These are phyloP conservation scores for Phenoliferia sp. DNA, from an alignment of 1,284 basidiomycete genomes.

Conservation along the genomic window DNA sequence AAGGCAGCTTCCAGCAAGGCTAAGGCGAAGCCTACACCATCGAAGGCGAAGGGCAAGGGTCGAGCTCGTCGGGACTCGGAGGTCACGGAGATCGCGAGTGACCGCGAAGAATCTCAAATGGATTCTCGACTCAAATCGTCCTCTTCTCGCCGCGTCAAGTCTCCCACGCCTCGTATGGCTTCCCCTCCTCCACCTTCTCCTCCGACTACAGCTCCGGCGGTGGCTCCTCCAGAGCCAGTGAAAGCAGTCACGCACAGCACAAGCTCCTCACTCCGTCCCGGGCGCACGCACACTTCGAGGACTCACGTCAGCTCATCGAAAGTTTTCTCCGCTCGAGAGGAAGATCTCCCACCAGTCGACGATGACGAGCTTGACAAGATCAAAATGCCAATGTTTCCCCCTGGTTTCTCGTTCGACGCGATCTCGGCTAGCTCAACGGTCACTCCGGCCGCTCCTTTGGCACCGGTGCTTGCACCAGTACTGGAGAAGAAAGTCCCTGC, in stretches of 20 bases:
- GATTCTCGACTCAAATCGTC: not conserved
- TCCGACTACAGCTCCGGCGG: slow-evolving; percentile 15
- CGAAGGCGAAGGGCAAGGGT: not conserved
- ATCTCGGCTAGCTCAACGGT: not conserved
- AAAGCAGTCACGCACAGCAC: not conserved
- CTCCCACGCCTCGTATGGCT: not conserved
- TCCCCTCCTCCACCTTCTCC: slow-evolving; percentile 10
- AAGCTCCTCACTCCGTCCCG: slow-evolving; percentile 31
- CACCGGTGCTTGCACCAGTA: not conserved
- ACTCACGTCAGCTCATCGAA: slow-evolving; percentile 23
- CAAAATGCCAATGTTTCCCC: slow-evolving; percentile 24
- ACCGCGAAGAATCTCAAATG: not conserved
- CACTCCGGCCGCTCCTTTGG: not conserved
- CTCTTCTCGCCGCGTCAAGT: slow-evolving; percentile 1
- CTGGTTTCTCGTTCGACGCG: slow-evolving; percentile 19
- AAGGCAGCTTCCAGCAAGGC: slow-evolving; percentile 16
- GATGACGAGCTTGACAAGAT: slow-evolving; percentile 29
- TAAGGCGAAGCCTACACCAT: slow-evolving; percentile 1
- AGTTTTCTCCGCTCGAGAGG: slow-evolving; percentile 34
- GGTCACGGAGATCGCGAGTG: not conserved
- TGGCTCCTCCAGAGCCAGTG: slow-evolving; percentile 11
- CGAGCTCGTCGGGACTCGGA: not conserved
- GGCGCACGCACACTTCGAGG: slow-evolving; percentile 29
- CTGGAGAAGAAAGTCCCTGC: not conserved
- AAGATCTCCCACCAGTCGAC: slow-evolving; percentile 32